Evolutionary conservation across 345 rosid genomes (phyloP).

Genomic region (Rhodamnia rubescens): DNA sequence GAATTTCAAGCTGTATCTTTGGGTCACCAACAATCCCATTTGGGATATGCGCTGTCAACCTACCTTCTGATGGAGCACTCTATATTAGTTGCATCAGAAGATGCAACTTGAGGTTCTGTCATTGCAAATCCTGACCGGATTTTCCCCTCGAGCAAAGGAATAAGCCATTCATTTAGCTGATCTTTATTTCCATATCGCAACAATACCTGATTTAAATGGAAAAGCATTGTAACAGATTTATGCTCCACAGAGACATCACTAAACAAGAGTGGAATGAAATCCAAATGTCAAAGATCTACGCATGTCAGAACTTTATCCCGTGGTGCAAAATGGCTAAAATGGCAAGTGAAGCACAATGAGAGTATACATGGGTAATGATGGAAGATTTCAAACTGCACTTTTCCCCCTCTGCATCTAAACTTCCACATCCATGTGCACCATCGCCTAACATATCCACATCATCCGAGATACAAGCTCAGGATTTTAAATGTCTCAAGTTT

Average conservation of each 20-base stretch:
- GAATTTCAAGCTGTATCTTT: not conserved
- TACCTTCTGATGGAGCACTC: slow-evolving; percentile 91
- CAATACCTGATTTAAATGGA: slow-evolving; percentile 42
- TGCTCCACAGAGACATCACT: not conserved
- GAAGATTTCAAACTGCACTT: not conserved
- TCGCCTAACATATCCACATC: not conserved
- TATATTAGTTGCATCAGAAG: slow-evolving; percentile 97
- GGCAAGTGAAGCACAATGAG: not conserved
- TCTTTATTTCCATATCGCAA: slow-evolving; percentile 86
- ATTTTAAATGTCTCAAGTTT: too few species aligned
- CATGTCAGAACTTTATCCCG: not conserved
- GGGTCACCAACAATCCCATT: not conserved
- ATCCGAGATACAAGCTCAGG: not conserved
- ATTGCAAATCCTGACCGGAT: slow-evolving; percentile 98
- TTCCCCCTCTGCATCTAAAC: not conserved
- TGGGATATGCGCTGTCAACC: not conserved
- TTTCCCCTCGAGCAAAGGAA: slow-evolving; percentile 87
- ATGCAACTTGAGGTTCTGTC: slow-evolving; percentile 99
- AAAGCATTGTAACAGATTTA: not conserved
- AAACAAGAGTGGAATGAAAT: not conserved
- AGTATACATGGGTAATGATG: not conserved
- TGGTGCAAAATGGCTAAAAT: not conserved
- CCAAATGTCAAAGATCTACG: not conserved
- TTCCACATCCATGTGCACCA: not conserved
- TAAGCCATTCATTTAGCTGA: slow-evolving; percentile 75